Conservation (phyloP, 768 basidiomycete species). For the Lentinus tigrinus region DNA sequence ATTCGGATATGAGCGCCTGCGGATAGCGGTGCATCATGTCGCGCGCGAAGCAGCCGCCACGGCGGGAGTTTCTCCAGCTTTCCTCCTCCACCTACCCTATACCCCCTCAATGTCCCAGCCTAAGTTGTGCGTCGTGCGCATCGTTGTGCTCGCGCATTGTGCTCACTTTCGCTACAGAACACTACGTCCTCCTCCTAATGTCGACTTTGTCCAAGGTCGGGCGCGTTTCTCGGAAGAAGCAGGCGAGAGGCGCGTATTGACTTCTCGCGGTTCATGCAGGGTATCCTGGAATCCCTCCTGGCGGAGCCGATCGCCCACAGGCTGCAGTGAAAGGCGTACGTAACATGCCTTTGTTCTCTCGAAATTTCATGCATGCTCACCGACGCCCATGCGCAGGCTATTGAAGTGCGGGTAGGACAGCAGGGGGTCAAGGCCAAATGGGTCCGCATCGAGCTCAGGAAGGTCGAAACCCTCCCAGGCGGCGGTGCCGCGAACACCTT, state of each 20-base stretch:
- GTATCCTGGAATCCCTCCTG: conserved; percentile 87
- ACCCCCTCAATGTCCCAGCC: conserved; percentile 18
- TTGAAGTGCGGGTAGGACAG: conserved; percentile 77
- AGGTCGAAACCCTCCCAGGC: conserved; percentile 81
- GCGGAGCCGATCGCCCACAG: conserved; percentile 70
- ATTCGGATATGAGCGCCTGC: conserved; percentile 9
- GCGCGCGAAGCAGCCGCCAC: conserved; percentile 2
- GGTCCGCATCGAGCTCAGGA: conserved; percentile 88
- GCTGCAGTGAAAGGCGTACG: conserved; percentile 85
- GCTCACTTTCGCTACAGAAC: conserved; percentile 44
- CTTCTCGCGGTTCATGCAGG: conserved; percentile 41
- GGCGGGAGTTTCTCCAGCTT: not conserved
- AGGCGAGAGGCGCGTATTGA: conserved; percentile 1
- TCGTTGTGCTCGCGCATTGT: not conserved
- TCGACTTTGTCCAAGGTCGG: conserved; percentile 81
- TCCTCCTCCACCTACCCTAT: conserved; percentile 3
- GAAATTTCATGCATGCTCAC: conserved; percentile 11
- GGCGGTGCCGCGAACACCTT: conserved; percentile 69
- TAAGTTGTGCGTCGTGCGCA: conserved; percentile 9
- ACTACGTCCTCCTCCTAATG: conserved; percentile 83
- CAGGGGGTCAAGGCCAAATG: conserved; percentile 87
- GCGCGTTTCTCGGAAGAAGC: conserved; percentile 20
- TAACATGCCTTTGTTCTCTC: conserved; percentile 21
- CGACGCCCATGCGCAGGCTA: conserved; percentile 47
- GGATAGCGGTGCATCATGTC: conserved; percentile 20